Percentiles rank a stretch among this genome's conserved stretches.
These are phyloP conservation scores for Russula vinacea DNA, from an alignment of 768 basidiomycete genomes.

Conservation along the genomic window DNA sequence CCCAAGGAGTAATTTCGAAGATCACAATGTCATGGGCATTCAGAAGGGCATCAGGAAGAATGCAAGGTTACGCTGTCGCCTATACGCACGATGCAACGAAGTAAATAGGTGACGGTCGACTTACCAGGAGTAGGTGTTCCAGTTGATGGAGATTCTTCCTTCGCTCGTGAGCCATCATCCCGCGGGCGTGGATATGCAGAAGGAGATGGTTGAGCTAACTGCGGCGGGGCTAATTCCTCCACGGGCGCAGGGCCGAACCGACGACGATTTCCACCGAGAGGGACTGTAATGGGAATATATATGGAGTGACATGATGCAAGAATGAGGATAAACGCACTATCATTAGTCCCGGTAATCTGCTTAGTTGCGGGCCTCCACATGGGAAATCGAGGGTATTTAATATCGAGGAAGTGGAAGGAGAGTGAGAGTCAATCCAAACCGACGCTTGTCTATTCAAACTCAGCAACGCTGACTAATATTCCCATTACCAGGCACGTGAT, in stretches of 20 bases:
- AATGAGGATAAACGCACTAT: constrained; percentile 53
- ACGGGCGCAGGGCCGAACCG: constrained; percentile 86
- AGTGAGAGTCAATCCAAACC: constrained; percentile 27
- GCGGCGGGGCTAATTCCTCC: constrained; percentile 79
- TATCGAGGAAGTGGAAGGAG: constrained; percentile 28
- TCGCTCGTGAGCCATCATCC: constrained; percentile 48
- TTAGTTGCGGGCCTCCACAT: constrained; percentile 91
- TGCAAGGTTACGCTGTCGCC: constrained; percentile 24
- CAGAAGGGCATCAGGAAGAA: constrained; percentile 9
- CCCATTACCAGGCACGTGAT: background rate
- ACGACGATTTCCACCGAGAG: constrained; percentile 74
- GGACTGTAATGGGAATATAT: constrained; percentile 44
- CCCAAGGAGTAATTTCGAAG: constrained; percentile 29
- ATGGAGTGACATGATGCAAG: constrained; percentile 10
- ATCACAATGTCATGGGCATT: constrained; percentile 19
- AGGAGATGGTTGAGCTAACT: constrained; percentile 82
- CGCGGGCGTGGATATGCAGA: constrained; percentile 74
- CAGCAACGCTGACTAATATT: constrained; percentile 22
- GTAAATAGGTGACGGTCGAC: constrained; percentile 40
- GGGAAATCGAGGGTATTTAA: constrained; percentile 28
- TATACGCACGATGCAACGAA: constrained; percentile 31
- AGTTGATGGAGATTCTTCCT: constrained; percentile 63
- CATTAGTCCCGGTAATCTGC: constrained; percentile 90
- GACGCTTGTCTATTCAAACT: constrained; percentile 26
- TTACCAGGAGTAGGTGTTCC: constrained; percentile 65